Conservation (phyloP, 305 asterid species). For the Rubia tinctorum region DNA sequence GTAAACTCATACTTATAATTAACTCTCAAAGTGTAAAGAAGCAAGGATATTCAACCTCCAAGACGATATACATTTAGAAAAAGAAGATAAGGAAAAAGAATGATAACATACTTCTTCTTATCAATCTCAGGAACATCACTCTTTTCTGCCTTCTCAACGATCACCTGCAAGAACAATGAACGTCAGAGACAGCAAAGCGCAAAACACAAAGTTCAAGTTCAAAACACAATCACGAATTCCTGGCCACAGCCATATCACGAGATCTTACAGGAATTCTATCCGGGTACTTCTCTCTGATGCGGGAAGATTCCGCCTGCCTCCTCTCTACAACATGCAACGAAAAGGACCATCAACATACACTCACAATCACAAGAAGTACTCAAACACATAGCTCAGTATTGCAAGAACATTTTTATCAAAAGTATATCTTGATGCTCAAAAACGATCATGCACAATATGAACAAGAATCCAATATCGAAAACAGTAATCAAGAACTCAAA, state of each 20-base stretch:
- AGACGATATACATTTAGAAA: not conserved
- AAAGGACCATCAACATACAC: not conserved
- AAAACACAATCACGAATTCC: not conserved
- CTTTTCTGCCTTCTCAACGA: slow-evolving; percentile 83
- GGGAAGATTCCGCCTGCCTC: slow-evolving; percentile 80
- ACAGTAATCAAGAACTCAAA: not conserved
- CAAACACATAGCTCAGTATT: not conserved
- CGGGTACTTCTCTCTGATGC: slow-evolving; percentile 82
- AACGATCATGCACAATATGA: not conserved
- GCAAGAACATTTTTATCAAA: not conserved
- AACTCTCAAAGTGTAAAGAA: not conserved
- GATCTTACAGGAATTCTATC: slow-evolving; percentile 74
- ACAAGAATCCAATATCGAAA: not conserved
- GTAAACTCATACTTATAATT: not conserved
- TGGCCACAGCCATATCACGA: slow-evolving; percentile 1
- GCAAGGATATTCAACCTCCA: too few species aligned
- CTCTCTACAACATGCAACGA: slow-evolving; percentile 38
- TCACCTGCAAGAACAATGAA: slow-evolving; percentile 44
- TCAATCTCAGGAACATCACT: slow-evolving; percentile 81
- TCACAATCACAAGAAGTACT: not conserved
- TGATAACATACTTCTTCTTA: slow-evolving; percentile 58
- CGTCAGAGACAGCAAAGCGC: slow-evolving; percentile 8
- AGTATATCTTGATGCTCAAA: not conserved
- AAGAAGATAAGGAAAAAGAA: not conserved
- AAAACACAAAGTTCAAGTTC: not conserved